These are phyloP conservation scores for Wickerhamiella azyma DNA, from an alignment of 805 yeast genomes.

Conservation along the genomic window DNA sequence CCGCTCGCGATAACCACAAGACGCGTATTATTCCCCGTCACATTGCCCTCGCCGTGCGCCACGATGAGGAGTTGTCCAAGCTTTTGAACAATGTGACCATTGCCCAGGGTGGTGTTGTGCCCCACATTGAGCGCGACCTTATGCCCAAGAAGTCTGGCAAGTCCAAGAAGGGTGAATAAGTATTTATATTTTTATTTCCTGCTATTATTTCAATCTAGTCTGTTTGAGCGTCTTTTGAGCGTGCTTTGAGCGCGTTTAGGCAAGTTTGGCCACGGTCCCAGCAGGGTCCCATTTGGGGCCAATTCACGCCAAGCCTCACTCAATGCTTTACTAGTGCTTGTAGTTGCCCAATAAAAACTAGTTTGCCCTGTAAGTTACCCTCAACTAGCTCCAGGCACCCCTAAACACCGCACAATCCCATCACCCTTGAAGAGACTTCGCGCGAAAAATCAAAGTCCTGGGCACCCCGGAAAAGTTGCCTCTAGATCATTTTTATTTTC, in stretches of 20 bases:
- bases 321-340: too few relatives aligned
- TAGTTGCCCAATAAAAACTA: too few relatives aligned
- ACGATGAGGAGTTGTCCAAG: slow-evolving; percentile 96
- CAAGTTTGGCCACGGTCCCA: too few relatives aligned
- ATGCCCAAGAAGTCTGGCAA: slow-evolving; percentile 42
- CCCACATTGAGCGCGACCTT: slow-evolving; percentile 89
- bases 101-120: slow-evolving; percentile 98
- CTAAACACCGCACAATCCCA: too few relatives aligned
- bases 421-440: too few relatives aligned
- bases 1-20: slow-evolving; percentile 98
- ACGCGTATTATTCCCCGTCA: slow-evolving; percentile 98
- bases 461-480: too few relatives aligned
- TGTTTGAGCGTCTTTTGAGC: not conserved
- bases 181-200: not conserved
- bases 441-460: too few relatives aligned
- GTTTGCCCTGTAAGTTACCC: too few relatives aligned
- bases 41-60: slow-evolving; percentile 95
- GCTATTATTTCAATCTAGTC: not conserved
- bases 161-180: slow-evolving; percentile 7
- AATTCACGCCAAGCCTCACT: too few relatives aligned
- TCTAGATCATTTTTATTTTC: not conserved
- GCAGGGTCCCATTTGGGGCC: too few relatives aligned
- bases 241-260: not conserved
- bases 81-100: slow-evolving; percentile 74
- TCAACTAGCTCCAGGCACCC: too few relatives aligned